These are phyloP conservation scores for Saccharomyces hybrid DNA, from an alignment of 1,139 yeast species.

Conservation along the genomic window DNA sequence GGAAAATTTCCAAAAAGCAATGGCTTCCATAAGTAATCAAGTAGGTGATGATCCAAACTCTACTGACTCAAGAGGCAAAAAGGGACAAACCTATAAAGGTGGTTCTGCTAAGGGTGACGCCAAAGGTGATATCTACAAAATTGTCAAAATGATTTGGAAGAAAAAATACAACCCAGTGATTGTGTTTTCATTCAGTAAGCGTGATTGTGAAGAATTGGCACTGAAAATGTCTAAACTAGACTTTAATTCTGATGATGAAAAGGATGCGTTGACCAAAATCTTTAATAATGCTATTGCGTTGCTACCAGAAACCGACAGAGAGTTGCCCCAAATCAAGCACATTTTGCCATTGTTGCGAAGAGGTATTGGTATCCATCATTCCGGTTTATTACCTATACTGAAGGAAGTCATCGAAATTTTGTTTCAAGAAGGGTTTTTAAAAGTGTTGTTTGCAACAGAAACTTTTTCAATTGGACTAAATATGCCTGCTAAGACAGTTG, in stretches of 20 bases:
- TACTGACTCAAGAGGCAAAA: slow-evolving; percentile 52
- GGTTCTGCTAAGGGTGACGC: slow-evolving; percentile 64
- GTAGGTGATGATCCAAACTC: slow-evolving; percentile 78
- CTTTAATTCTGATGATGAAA: slow-evolving; percentile 86
- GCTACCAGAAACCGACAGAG: slow-evolving; percentile 83
- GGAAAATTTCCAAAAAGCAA: slow-evolving; percentile 95
- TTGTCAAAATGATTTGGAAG: slow-evolving; percentile 95
- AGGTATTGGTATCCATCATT: slow-evolving; percentile 98
- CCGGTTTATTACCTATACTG: slow-evolving; percentile 88
- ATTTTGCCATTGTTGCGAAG: slow-evolving; percentile 79
- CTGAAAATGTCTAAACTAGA: slow-evolving; percentile 91
- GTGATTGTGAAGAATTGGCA: slow-evolving; percentile 93
- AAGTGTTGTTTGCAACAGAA: slow-evolving; percentile 94
- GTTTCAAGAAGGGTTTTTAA: slow-evolving; percentile 91
- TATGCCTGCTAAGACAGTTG: slow-evolving; percentile 98
- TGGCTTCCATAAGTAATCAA: slow-evolving; percentile 82
- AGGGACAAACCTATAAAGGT: slow-evolving; percentile 83
- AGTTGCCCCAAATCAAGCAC: slow-evolving; percentile 87
- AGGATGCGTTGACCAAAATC: slow-evolving; percentile 80
- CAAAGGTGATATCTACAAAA: slow-evolving; percentile 88
- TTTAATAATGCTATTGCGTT: slow-evolving; percentile 82
- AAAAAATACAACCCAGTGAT: slow-evolving; percentile 95
- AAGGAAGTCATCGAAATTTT: slow-evolving; percentile 95
- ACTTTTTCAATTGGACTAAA: slow-evolving; percentile 96
- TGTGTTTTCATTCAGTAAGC: slow-evolving; percentile 91